Base-by-base conservation (phyloP, 2,329 filamentous ascomycete genomes). In the Paraconiothyrium brasiliense region DNA sequence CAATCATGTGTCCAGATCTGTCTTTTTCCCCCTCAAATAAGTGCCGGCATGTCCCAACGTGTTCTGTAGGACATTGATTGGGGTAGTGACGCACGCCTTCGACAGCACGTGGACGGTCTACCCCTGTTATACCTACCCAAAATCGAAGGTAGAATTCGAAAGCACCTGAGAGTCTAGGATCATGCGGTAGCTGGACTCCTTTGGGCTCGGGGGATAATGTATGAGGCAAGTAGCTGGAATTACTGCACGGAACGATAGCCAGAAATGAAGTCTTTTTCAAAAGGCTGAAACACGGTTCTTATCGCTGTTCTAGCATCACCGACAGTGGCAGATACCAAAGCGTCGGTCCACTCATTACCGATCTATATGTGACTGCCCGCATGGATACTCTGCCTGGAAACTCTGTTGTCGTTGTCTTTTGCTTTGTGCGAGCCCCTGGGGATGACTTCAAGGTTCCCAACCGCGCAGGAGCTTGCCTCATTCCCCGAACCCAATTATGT, bases 401-500 rank as follows among this genome's bases (percentile, higher is more conserved):
- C 11, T 2, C 5, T 16, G 37, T 41, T 13, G 37, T 41, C 37
- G 37, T 41, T 41, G 14, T 7, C 39, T 16, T 20, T 20, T 20
- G 20, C 20, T 20, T 41, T 41, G 16, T 16, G 39, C 16, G 7
- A 41, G 14, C 1, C 39, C 16, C 39, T 41, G 14, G 39, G n/a
- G 14, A 72, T 72, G 70, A 72, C 68, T 59, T 70, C 70, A 34
- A 64, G 66, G 59, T 68, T 69, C 52, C 72, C 72, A 9, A 75
- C 71, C 2, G 46, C 69, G 13, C 59, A 62, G 37, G 71, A 75
- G 16, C 61, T 72, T 14, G 63, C 66, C 24, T 65, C 68, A 9
- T 77, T 70, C 54, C 74, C 74, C 0, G 35, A 60, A 14, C 72
- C 73, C 2, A 76, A 77, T 37, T 75, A 72, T 64, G 68, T 72